Conservation (phyloP, 2,329 filamentous ascomycete genomes). For the Pseudocercospora macadamiae region DNA sequence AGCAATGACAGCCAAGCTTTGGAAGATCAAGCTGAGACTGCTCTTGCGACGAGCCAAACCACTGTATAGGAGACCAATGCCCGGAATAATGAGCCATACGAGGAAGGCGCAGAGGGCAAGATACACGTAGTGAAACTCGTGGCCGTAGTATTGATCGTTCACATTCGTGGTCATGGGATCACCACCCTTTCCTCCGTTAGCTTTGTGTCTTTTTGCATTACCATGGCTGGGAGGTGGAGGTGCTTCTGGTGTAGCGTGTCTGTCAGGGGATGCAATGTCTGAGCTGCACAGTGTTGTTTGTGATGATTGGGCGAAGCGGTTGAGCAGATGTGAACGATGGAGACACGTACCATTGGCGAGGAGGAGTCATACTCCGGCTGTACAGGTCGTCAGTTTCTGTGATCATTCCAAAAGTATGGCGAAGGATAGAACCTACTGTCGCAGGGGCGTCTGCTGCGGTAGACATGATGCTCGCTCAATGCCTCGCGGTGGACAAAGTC, state of each 20-base stretch:
- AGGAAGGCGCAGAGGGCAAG: slow-evolving; percentile 62
- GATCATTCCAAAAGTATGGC: too few species aligned
- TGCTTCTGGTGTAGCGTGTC: too few species aligned
- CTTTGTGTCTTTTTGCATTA: too few species aligned
- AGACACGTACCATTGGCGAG: too few species aligned
- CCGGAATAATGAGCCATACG: slow-evolving; percentile 69
- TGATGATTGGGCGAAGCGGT: too few species aligned
- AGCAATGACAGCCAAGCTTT: slow-evolving; percentile 61
- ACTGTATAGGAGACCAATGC: slow-evolving; percentile 66
- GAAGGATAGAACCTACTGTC: not conserved
- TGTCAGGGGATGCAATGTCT: too few species aligned
- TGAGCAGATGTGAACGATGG: too few species aligned
- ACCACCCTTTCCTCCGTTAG: too few species aligned
- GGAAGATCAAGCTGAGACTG: slow-evolving; percentile 64
- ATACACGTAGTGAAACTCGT: slow-evolving; percentile 65
- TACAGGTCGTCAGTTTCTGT: not conserved
- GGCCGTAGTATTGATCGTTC: slow-evolving; percentile 61
- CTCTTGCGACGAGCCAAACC: slow-evolving; percentile 66
- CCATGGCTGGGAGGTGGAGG: too few species aligned
- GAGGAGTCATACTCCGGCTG: not conserved
- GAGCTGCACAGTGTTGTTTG: too few species aligned
- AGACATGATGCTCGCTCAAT: not conserved
- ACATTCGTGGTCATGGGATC: slow-evolving; percentile 43
- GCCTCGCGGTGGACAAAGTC: too few species aligned
- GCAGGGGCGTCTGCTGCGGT: not conserved